Conservation (phyloP, 306 rosid species). For the Corylus avellana region DNA sequence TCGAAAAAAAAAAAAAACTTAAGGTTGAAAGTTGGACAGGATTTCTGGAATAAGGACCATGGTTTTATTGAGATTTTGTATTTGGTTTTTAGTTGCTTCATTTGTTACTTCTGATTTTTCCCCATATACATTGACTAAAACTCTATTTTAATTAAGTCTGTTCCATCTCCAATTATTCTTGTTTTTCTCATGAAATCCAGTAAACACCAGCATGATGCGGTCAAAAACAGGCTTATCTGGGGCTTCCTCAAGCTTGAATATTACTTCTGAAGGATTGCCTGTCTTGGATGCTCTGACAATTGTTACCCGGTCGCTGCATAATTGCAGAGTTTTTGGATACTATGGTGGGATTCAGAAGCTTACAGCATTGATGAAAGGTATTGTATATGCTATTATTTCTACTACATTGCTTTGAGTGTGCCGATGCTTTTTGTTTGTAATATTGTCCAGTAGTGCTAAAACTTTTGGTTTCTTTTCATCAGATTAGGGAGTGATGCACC, state of each 20-base stretch:
- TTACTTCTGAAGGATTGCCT: conserved; percentile 76
- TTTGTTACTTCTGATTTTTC: neutral
- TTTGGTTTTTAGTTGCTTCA: neutral
- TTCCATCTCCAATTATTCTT: conserved; percentile 32
- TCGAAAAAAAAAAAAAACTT: neutral
- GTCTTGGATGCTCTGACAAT: conserved; percentile 77
- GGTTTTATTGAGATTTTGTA: no score
- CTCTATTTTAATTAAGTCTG: neutral
- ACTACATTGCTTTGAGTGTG: neutral
- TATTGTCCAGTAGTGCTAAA: neutral
- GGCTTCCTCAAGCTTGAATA: conserved; percentile 55
- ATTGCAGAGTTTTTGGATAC: conserved; percentile 91
- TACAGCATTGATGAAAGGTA: conserved; percentile 95
- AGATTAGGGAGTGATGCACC: neutral
- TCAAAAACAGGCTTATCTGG: conserved; percentile 57
- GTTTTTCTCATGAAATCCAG: conserved; percentile 48
- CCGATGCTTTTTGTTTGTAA: neutral
- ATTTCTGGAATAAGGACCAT: no score
- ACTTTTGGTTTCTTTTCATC: neutral
- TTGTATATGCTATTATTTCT: conserved; percentile 9
- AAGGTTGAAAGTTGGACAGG: neutral
- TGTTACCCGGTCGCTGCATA: conserved; percentile 73
- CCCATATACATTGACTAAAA: neutral
- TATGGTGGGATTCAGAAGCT: conserved; percentile 89
- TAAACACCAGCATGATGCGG: conserved; percentile 51